phyloP scores from a whole-genome alignment of 257 asterid species.

The Solanum clarkiae region DNA sequence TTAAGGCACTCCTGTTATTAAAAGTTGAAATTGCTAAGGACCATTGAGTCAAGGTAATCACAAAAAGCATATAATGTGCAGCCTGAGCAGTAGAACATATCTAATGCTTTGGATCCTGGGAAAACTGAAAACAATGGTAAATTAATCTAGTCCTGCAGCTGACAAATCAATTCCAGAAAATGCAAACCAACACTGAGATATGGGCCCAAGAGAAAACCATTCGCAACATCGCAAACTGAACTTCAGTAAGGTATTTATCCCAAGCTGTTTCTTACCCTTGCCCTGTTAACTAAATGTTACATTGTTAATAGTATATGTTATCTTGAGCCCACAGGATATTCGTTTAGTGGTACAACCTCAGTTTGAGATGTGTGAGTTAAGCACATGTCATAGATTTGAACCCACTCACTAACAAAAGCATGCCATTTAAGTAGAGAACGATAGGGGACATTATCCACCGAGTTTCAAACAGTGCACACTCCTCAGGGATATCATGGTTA shows the following conservation, averaged over 20 bases:
- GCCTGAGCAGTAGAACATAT: neutral
- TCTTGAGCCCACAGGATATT: neutral
- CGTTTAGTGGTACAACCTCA: neutral
- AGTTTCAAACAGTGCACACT: neutral
- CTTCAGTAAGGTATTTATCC: neutral
- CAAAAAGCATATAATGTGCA: neutral
- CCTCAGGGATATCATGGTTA: neutral
- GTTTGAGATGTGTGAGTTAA: neutral
- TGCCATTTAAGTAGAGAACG: neutral
- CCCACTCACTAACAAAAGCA: neutral
- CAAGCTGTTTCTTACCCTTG: neutral
- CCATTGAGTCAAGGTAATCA: neutral
- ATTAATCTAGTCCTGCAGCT: neutral
- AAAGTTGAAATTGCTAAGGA: neutral
- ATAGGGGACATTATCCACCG: neutral
- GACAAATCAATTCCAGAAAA: neutral
- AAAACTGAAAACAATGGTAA: neutral
- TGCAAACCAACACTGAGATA: neutral
- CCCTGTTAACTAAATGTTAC: neutral
- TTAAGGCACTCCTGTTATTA: constrained; percentile 72
- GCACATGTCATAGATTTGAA: neutral
- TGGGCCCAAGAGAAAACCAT: neutral
- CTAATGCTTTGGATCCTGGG: neutral
- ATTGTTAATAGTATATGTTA: neutral
- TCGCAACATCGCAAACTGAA: neutral